phyloP scores from a whole-genome alignment of 2,329 filamentous ascomycete species.

The Hypomyces rosellus region DNA sequence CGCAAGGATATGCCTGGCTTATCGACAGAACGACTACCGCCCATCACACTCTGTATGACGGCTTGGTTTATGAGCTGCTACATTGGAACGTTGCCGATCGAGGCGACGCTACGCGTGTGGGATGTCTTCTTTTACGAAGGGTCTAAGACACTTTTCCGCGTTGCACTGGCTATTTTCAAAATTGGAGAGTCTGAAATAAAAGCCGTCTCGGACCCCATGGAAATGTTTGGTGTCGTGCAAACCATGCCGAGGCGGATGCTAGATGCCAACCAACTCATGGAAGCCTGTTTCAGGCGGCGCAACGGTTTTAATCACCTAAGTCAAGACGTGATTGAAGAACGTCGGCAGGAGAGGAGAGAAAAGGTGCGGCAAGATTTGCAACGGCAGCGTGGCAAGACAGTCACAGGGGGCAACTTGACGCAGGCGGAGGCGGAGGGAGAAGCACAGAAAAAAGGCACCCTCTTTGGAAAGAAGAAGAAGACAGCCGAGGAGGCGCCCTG shows the following conservation, averaged over 20 bases:
- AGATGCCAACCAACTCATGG: slow-evolving; percentile 76
- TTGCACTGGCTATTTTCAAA: slow-evolving; percentile 88
- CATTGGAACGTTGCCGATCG: slow-evolving; percentile 85
- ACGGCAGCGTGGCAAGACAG: slow-evolving; percentile 20
- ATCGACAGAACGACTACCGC: slow-evolving; percentile 60
- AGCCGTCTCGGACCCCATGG: slow-evolving; percentile 77
- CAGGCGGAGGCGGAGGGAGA: slow-evolving; percentile 21
- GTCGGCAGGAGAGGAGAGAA: slow-evolving; percentile 61
- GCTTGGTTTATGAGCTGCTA: slow-evolving; percentile 99
- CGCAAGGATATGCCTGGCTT: slow-evolving; percentile 34
- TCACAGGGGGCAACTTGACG: slow-evolving; percentile 24
- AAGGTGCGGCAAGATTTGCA: slow-evolving; percentile 39
- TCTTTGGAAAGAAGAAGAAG: slow-evolving; percentile 37
- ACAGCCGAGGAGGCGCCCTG: not conserved
- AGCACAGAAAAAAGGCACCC: slow-evolving; percentile 35
- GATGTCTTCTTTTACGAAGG: slow-evolving; percentile 95
- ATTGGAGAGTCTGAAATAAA: slow-evolving; percentile 75
- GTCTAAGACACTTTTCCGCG: slow-evolving; percentile 86
- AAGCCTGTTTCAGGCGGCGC: slow-evolving; percentile 72
- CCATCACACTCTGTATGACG: slow-evolving; percentile 86
- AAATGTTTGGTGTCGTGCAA: slow-evolving; percentile 93
- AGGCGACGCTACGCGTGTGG: slow-evolving; percentile 89
- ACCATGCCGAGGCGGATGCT: slow-evolving; percentile 73
- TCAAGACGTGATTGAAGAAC: slow-evolving; percentile 73
- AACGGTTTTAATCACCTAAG: slow-evolving; percentile 77